phyloP scores from a whole-genome alignment of 2,329 filamentous ascomycete genomes.

The Chrysosporium queenslandicum region DNA sequence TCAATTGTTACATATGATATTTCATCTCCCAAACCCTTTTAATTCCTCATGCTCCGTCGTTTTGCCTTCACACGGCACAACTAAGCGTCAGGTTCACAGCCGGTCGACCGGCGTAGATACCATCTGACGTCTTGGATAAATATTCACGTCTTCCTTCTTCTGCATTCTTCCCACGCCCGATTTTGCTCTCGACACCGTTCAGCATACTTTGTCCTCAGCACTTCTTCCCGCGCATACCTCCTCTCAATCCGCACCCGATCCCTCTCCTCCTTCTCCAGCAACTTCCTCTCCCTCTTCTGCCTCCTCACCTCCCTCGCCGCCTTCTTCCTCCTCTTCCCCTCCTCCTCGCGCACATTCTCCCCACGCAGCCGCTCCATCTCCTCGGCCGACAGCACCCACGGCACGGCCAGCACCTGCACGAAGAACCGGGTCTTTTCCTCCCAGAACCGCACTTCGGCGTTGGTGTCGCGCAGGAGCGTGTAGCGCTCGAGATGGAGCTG shows the following conservation, averaged over 20 bases:
- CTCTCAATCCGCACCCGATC: slow-evolving; percentile 21
- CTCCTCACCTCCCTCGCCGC: slow-evolving; percentile 32
- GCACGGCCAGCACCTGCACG: slow-evolving; percentile 40
- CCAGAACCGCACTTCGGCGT: slow-evolving; percentile 47
- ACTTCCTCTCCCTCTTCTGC: slow-evolving; percentile 24
- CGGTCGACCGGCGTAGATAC: no score
- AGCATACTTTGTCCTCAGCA: slow-evolving; percentile 29
- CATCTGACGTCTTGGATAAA: not conserved
- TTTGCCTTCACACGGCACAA: no score
- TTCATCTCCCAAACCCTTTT: no score
- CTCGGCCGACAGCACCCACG: slow-evolving; percentile 43
- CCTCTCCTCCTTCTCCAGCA: slow-evolving; percentile 36
- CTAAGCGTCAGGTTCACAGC: no score
- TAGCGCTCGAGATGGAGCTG: slow-evolving; percentile 49
- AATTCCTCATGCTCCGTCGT: no score
- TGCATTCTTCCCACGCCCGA: slow-evolving; percentile 21
- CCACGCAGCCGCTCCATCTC: slow-evolving; percentile 37
- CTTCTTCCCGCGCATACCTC: slow-evolving; percentile 34
- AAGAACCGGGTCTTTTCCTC: slow-evolving; percentile 42
- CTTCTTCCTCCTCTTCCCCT: slow-evolving; percentile 33
- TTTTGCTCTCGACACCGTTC: slow-evolving; percentile 26
- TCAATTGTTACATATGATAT: no score
- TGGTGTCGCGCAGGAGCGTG: slow-evolving; percentile 41
- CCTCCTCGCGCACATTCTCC: slow-evolving; percentile 35
- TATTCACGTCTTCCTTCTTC: slow-evolving; percentile 13